Percentiles rank a stretch among this genome's conserved stretches.
These are phyloP conservation scores for Ilex paraguariensis DNA, from an alignment of 305 asterid species.

Conservation along the genomic window DNA sequence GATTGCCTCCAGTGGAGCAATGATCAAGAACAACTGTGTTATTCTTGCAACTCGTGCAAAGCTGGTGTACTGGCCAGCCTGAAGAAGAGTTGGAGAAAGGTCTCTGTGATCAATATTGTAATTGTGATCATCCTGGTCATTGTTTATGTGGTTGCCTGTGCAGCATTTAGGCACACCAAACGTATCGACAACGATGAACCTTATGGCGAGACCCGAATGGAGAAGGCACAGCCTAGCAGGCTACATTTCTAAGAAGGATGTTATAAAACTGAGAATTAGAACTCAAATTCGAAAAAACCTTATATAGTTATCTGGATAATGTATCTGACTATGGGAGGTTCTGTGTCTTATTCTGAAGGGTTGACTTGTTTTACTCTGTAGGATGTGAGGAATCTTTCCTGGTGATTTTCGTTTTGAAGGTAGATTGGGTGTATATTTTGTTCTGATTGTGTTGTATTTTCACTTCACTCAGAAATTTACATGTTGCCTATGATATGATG, in stretches of 20 bases:
- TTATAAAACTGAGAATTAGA: no score
- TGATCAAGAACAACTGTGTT: slow-evolving; percentile 60
- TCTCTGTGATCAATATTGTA: slow-evolving; percentile 65
- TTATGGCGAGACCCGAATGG: slow-evolving; percentile 80
- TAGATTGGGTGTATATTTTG: no score
- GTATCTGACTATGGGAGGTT: no score
- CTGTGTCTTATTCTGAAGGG: no score
- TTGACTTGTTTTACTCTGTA: no score
- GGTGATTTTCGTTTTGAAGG: no score
- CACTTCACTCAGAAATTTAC: no score
- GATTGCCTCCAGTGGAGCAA: slow-evolving; percentile 71
- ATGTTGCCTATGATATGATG: no score
- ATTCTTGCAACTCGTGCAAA: slow-evolving; percentile 71
- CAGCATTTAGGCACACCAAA: slow-evolving; percentile 80
- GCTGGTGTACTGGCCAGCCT: slow-evolving; percentile 87
- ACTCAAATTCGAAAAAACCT: no score
- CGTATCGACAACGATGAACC: slow-evolving; percentile 67
- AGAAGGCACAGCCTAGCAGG: slow-evolving; percentile 71
- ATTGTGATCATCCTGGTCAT: slow-evolving; percentile 65
- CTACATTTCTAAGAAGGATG: slow-evolving; percentile 46
- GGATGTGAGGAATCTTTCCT: no score
- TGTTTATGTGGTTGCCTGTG: slow-evolving; percentile 61
- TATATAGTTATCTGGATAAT: no score
- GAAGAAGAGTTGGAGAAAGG: slow-evolving; percentile 88
- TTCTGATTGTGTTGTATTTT: no score